Percentiles rank a stretch among this genome's conserved stretches.
Evolutionary conservation across 139 green algal genomes (phyloP).

Genomic region (Chlamydomonas sp.): DNA sequence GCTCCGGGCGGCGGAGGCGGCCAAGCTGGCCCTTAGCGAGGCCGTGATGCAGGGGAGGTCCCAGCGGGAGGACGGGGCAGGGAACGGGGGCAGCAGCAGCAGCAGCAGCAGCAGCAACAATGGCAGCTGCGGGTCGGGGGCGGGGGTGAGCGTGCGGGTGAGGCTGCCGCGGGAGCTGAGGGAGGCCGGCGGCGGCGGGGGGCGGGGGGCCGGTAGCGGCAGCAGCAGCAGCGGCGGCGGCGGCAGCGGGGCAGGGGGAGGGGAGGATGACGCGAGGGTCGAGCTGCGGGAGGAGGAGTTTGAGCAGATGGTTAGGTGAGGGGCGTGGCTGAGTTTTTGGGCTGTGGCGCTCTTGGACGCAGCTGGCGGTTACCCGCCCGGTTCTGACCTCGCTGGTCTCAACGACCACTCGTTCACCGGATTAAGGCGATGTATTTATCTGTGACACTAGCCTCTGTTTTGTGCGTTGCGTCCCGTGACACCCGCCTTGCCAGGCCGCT

Average conservation of each 20-base stretch:
- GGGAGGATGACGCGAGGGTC: too few species aligned
- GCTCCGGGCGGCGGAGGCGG: constrained; percentile 45
- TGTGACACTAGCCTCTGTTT: too few species aligned
- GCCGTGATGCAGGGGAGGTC: background rate
- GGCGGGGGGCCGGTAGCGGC: background rate
- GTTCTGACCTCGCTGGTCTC: too few species aligned
- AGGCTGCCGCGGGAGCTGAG: background rate
- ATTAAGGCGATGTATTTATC: too few species aligned
- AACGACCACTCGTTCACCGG: too few species aligned
- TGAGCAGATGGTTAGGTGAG: constrained; percentile 13
- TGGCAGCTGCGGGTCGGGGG: background rate
- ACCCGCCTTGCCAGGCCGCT: constrained; percentile 25
- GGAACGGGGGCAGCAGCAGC: background rate
- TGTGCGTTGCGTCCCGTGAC: background rate
- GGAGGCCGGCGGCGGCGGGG: background rate
- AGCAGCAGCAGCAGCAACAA: constrained; percentile 8
- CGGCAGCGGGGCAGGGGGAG: background rate
- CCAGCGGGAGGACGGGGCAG: background rate
- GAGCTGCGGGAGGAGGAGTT: constrained; percentile 5
- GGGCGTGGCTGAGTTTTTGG: too few species aligned
- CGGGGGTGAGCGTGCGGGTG: background rate
- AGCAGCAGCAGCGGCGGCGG: background rate
- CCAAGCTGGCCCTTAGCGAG: constrained; percentile 51
- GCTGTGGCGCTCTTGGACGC: too few species aligned
- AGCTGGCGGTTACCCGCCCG: too few species aligned